Base-by-base conservation (phyloP, 2,329 filamentous ascomycete species). In the Sporothrix euskadiensis region DNA sequence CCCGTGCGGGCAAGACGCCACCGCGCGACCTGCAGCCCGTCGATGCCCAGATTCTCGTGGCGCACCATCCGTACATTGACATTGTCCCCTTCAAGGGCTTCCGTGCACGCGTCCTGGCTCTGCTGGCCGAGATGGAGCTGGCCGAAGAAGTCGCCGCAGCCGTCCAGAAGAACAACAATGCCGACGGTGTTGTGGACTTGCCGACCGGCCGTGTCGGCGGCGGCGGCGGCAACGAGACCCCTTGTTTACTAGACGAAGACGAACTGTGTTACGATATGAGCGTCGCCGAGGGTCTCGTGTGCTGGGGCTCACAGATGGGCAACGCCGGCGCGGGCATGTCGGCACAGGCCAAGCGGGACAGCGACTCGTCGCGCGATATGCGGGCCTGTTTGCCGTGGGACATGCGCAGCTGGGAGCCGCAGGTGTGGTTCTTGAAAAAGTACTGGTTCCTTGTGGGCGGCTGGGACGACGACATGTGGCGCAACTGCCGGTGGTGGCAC, bases 361-460 rank as follows among this genome's bases (percentile, higher is more conserved):
- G 57, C 52, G 32, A 19, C 19, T 52, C 47, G 61, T 16, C 65
- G 22, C 73, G 71, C 16, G 78, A 78, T 35, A 81, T 82, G 78
- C 75, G 77, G 16, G 80, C 81, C 5, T 80, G 81, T 19, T 80
- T 83, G n/a, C 81, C 83, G 0, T 85, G 83, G 83, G 83, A 84
- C 71, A 78, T 78, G 49, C 80, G 83, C 14, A 83, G 82, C 73
- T 85, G 83, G 83, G 83, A 85, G 74, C 83, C 81, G 1, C 80
- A 80, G 72, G 75, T 78, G 1, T 85, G 83, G 83, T 85, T 84
- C 74, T 71, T 84, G 54, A 79, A 81, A 56, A 85, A 85, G 75
- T 76, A 76, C 70, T 76, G 74, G 75, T 76, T 69, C 66, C 73
- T 76, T 12, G 75, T 76, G n/a, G 75, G 75, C 69, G 75, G 74